These are phyloP conservation scores for Pterulicium gracile DNA, from an alignment of 1,284 basidiomycete species.

Conservation along the genomic window DNA sequence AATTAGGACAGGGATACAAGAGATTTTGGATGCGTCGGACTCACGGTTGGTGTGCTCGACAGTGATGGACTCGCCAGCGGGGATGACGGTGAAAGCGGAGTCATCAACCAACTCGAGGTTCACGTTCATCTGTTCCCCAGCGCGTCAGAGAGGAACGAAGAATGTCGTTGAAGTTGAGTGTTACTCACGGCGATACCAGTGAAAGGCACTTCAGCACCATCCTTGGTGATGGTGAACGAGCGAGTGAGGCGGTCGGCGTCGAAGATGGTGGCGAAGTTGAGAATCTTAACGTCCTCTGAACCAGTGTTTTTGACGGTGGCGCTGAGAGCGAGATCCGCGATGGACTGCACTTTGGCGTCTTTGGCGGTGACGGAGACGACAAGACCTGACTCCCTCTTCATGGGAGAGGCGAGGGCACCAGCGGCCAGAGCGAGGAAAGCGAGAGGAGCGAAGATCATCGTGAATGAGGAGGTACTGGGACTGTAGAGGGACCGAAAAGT, in stretches of 20 bases:
- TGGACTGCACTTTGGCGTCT: conserved; percentile 20
- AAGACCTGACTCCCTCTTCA: conserved; percentile 20
- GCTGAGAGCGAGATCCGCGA: conserved; percentile 28
- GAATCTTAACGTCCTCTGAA: conserved; percentile 25
- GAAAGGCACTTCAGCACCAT: conserved; percentile 22
- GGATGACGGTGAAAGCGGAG: conserved; percentile 26
- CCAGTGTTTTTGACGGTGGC: conserved; percentile 28
- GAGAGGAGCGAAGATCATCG: conserved; percentile 10
- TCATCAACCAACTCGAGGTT: no score
- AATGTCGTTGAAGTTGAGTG: no score
- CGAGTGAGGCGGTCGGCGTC: conserved; percentile 30
- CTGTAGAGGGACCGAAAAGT: no score
- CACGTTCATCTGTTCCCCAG: no score
- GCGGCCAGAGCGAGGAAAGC: conserved; percentile 18
- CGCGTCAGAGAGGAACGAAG: no score
- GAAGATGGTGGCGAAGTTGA: conserved; percentile 32
- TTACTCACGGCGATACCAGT: conserved; percentile 28
- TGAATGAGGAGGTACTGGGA: neutral
- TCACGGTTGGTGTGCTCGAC: no score
- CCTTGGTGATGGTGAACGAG: conserved; percentile 31
- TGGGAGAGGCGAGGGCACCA: conserved; percentile 19
- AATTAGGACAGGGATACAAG: no score
- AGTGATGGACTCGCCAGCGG: conserved; percentile 26
- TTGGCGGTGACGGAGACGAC: conserved; percentile 22
- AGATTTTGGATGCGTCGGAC: no score